Evolutionary conservation across 345 rosid species (phyloP), one percentile per base, ranked within the genome.

Genomic region (Eucalyptus curtisii): DNA sequence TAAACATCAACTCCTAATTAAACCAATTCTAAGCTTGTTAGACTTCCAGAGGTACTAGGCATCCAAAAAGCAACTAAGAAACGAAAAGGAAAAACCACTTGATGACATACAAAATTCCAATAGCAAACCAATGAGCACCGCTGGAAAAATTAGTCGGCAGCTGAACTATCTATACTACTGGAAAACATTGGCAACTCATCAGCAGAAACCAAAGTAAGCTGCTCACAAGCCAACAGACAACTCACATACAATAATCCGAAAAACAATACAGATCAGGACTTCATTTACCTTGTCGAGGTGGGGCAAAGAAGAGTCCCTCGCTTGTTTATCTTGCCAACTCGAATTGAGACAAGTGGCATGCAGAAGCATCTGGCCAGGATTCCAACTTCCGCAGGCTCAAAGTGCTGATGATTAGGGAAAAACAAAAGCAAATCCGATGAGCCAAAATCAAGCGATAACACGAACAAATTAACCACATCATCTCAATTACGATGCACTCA

Each of bases 321-420:
- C 93, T 94, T 96, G 89, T 91, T 91, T 64, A 96, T 93, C 95
- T 93, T 97, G 90, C 99, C 99, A 13, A 95, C 99, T 59, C 99
- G 97, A 90, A 94, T 86, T 0, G 99, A 96, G 90, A 98, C 99
- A 91, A 98, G 94, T 25, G 99, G 99, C 88, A 96, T 95, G 89
- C 99, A 98, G 86, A 98, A 97, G 88, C 99, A 98, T 91, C 99
- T 95, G 1, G 99, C 98, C 48, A 98, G 91, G 93, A 96, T 94
- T n/a, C 98, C 98, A 84, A 98, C 97, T 87, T 98, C 99, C 19
- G 97, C 93, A 2, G 99, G 98, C 92, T 95, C 98, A 48, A 98
- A 97, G 89, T 97, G 96, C 99, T 97, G 92, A 89, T 76, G 37
- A 88, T 49, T 82, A 52, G 15, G 61, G 30, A 25, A 25, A 22